Conservation (phyloP, 768 basidiomycete genomes). For the Suillus lakei region DNA sequence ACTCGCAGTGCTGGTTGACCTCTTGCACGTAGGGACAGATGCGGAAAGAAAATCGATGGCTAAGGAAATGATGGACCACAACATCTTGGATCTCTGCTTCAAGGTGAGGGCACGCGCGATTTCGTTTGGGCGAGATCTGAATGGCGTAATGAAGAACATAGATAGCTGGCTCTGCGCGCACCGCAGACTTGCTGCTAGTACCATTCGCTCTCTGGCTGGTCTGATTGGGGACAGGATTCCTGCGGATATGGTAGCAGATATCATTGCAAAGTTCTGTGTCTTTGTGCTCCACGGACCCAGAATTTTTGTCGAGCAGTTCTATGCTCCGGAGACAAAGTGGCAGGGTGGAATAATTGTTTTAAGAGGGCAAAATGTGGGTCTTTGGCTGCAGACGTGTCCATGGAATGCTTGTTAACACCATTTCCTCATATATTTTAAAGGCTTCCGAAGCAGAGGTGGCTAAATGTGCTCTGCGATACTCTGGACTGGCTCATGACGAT, state of each 20-base stretch:
- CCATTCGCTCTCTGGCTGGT: slow-evolving; percentile 24
- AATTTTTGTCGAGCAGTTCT: slow-evolving; percentile 23
- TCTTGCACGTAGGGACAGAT: slow-evolving; percentile 7
- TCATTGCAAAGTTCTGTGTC: slow-evolving; percentile 28
- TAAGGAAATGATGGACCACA: slow-evolving; percentile 25
- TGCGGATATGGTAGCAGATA: slow-evolving; percentile 22
- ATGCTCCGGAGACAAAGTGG: slow-evolving; percentile 15
- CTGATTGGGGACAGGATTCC: slow-evolving; percentile 27
- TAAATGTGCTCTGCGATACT: slow-evolving; percentile 34
- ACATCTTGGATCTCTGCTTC: slow-evolving; percentile 26
- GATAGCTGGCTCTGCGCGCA: slow-evolving; percentile 27
- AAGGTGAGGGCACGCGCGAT: slow-evolving; percentile 18
- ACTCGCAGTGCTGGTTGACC: slow-evolving; percentile 5
- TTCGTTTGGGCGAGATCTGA: background rate
- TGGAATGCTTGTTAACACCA: background rate
- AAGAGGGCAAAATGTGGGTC: slow-evolving; percentile 8
- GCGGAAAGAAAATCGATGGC: background rate
- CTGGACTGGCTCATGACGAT: slow-evolving; percentile 27
- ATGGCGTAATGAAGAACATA: slow-evolving; percentile 17
- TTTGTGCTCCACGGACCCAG: slow-evolving; percentile 31
- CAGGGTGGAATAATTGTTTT: slow-evolving; percentile 13
- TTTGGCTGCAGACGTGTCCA: background rate
- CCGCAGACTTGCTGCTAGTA: slow-evolving; percentile 20
- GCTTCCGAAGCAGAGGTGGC: slow-evolving; percentile 7
- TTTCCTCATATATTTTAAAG: slow-evolving; percentile 2